phyloP scores from a whole-genome alignment of 768 basidiomycete species.

The Pulveroboletus ravenelii region DNA sequence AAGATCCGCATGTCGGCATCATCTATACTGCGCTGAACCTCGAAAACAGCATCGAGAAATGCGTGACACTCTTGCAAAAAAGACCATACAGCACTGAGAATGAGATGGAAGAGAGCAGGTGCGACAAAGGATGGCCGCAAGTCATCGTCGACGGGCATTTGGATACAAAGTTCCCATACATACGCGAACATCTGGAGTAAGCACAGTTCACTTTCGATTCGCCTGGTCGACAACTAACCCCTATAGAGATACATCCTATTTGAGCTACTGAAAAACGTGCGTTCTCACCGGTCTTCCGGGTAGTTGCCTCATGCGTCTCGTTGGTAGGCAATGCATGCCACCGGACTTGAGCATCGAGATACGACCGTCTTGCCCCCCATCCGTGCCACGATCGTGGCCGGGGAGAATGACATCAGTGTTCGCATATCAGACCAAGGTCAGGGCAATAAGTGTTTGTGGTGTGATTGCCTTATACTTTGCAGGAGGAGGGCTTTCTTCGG shows the following conservation, averaged over 20 bases:
- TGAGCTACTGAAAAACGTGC: slow-evolving; percentile 84
- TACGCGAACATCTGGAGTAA: slow-evolving; percentile 82
- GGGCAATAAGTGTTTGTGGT: neutral
- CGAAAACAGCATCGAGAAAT: slow-evolving; percentile 65
- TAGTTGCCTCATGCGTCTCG: neutral
- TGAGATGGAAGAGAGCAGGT: slow-evolving; percentile 24
- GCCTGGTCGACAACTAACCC: neutral
- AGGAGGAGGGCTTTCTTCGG: slow-evolving; percentile 69
- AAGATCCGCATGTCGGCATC: slow-evolving; percentile 73
- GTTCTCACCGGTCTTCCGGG: slow-evolving; percentile 19
- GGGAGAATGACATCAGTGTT: slow-evolving; percentile 67
- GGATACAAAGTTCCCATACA: slow-evolving; percentile 72
- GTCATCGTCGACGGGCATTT: slow-evolving; percentile 71
- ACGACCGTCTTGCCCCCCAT: slow-evolving; percentile 53
- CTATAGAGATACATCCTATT: slow-evolving; percentile 72
- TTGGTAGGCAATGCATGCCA: slow-evolving; percentile 68
- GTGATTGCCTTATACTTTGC: slow-evolving; percentile 8
- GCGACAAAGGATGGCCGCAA: slow-evolving; percentile 48
- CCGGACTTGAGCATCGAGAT: slow-evolving; percentile 45
- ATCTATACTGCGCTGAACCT: slow-evolving; percentile 75
- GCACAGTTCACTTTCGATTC: slow-evolving; percentile 17
- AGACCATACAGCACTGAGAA: slow-evolving; percentile 45
- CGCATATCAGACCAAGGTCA: slow-evolving; percentile 90
- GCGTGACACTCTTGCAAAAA: slow-evolving; percentile 50
- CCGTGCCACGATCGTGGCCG: slow-evolving; percentile 69